Evolutionary conservation across 768 basidiomycete genomes (phyloP), one percentile per base, ranked within the genome.

Genomic region (Tylopilus sp.): DNA sequence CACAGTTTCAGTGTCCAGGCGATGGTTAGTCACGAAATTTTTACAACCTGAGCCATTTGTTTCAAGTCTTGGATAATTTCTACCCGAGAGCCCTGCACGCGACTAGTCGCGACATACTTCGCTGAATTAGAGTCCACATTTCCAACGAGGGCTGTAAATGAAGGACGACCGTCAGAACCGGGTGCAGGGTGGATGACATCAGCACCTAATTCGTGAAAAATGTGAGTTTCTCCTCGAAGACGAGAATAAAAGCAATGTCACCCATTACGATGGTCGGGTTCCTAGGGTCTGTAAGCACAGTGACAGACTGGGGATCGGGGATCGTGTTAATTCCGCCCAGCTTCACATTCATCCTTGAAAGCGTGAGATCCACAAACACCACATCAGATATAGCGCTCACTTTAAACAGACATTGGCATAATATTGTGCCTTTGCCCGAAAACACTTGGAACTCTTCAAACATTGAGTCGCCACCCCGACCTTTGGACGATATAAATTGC

Each of bases 141-240:
- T 28, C 80, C 89, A 17, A 92, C 90, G 7, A 93, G 73, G 7
- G 89, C 77, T 0, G 90, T 87, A 65, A 88, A 92, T 0, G 90
- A 92, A 1, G 91, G 91, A 4, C 84, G 80, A 17, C 84, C 87
- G n/a, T 79, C 80, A 0, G 87, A 80, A 10, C 89, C 89, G 19
- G 91, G 89, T 8, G 88, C 79, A 10, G 91, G 89, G 60, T 92
- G 89, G 36, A 89, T 88, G 26, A 89, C 88, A 65, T 92, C 89
- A 17, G 89, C 89, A 56, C 87, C 85, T 87, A 26, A 42, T 42
- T 7, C 28, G 50, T 13, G 14, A 51, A 46, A 21, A 8, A 38
- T 45, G 25, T 58, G n/a, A 62, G 33, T 17, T 34, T n/a, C 13
- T 21, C 21, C 10, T 47, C 26, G n/a, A 24, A 22, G 13, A 37